Conservation (phyloP, 2,329 filamentous ascomycete genomes). For the Talaromyces sp. region DNA sequence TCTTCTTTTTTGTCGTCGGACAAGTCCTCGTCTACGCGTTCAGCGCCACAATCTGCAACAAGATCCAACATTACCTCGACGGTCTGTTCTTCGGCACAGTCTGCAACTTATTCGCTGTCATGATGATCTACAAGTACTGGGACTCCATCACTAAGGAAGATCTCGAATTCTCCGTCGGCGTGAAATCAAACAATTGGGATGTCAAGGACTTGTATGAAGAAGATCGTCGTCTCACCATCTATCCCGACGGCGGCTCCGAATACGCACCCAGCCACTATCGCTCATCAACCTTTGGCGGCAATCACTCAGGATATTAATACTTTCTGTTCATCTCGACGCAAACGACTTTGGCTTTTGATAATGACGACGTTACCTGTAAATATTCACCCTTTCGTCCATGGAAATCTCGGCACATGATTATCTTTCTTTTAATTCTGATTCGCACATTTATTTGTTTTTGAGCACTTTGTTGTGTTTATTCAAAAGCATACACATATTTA, state of each 20-base stretch:
- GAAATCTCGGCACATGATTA: not conserved
- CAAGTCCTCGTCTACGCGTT: slow-evolving; percentile 92
- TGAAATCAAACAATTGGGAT: slow-evolving; percentile 96
- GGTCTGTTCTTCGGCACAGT: slow-evolving; percentile 91
- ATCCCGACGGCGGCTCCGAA: slow-evolving; percentile 55
- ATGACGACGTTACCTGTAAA: not conserved
- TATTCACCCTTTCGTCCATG: not conserved
- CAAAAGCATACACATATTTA: not conserved
- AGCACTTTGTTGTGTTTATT: not conserved
- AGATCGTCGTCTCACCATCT: slow-evolving; percentile 69
- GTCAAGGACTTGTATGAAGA: slow-evolving; percentile 89
- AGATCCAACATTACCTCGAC: slow-evolving; percentile 86
- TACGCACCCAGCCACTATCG: slow-evolving; percentile 45
- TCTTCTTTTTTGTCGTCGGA: slow-evolving; percentile 86
- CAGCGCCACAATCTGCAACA: slow-evolving; percentile 76
- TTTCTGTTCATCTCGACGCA: not conserved
- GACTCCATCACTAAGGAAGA: slow-evolving; percentile 98
- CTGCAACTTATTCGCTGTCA: slow-evolving; percentile 88
- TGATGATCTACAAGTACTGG: slow-evolving; percentile 99
- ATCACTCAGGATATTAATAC: slow-evolving; percentile 23
- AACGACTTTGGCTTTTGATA: not conserved
- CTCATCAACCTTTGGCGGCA: slow-evolving; percentile 36
- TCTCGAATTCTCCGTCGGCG: slow-evolving; percentile 94
- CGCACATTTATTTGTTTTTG: not conserved
- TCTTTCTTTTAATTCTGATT: not conserved